A percentile compares a stretch with the other conserved stretches of the same genome.
These are phyloP conservation scores for Leucogyrophana mollusca DNA, from an alignment of 768 basidiomycete species.

Conservation along the genomic window DNA sequence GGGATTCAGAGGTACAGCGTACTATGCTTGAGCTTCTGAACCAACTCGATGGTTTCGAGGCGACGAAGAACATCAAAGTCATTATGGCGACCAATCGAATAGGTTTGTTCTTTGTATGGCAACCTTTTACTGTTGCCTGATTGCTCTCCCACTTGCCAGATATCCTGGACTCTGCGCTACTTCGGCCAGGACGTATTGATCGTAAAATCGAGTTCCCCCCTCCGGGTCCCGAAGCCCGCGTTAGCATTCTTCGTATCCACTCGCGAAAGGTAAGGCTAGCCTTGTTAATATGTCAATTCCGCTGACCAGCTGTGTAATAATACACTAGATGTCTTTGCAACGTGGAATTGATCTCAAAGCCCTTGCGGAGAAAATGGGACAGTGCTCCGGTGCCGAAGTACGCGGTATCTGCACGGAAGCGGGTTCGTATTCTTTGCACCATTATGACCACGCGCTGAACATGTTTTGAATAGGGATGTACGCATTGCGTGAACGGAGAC, in stretches of 20 bases:
- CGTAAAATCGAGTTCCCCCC: constrained; percentile 99
- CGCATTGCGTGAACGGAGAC: constrained; percentile 89
- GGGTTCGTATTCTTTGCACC: constrained; percentile 43
- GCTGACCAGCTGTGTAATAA: background rate
- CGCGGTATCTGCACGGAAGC: constrained; percentile 97
- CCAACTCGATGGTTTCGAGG: constrained; percentile 86
- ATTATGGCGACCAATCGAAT: constrained; percentile 99
- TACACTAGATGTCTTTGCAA: constrained; percentile 87
- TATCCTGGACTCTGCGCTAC: constrained; percentile 89
- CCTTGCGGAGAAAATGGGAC: constrained; percentile 98
- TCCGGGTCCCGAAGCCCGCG: constrained; percentile 93
- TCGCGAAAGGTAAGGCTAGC: constrained; percentile 72
- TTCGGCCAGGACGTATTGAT: constrained; percentile 95
- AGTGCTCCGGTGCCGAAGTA: constrained; percentile 97
- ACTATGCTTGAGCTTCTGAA: constrained; percentile 90
- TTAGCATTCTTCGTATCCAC: constrained; percentile 96
- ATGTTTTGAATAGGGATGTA: constrained; percentile 73
- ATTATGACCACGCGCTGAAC: constrained; percentile 1
- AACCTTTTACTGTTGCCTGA: background rate
- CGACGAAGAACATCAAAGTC: constrained; percentile 82
- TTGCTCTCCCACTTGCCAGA: constrained; percentile 43
- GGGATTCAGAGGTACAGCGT: constrained; percentile 87
- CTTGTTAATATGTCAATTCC: background rate
- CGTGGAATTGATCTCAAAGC: constrained; percentile 96
- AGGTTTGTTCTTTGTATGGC: constrained; percentile 39